A percentile compares a stretch with the other conserved stretches of the same genome.
Evolutionary conservation across 192 early-diverging fungal genomes (phyloP).

Genomic region (Geosiphon pyriformis): DNA sequence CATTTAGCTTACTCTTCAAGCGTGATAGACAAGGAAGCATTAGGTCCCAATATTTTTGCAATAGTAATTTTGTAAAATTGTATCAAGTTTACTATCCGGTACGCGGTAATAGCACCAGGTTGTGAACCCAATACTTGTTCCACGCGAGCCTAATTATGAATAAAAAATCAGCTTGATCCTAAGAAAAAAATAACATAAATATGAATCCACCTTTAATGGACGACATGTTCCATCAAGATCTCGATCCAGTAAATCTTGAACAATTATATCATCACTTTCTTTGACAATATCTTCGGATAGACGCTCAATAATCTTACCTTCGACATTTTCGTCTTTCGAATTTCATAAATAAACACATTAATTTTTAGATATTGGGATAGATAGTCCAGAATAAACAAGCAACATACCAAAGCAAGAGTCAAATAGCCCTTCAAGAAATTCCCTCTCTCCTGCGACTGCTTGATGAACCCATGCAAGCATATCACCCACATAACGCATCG

Average conservation of each 20-base stretch:
- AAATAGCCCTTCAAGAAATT: constrained; percentile 79
- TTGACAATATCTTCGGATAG: constrained; percentile 24
- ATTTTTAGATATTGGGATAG: too few relatives aligned
- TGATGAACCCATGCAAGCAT: constrained; percentile 98
- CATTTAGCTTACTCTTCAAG: constrained; percentile 46
- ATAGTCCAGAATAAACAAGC: too few relatives aligned
- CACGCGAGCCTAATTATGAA: constrained; percentile 51
- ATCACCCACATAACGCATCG: constrained; percentile 87
- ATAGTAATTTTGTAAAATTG: constrained; percentile 76
- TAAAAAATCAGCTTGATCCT: too few relatives aligned
- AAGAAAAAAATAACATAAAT: too few relatives aligned
- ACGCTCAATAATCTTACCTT: constrained; percentile 31
- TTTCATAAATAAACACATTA: constrained; percentile 2
- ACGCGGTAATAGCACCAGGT: constrained; percentile 57
- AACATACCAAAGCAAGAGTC: constrained; percentile 28
- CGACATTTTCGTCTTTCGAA: constrained; percentile 26
- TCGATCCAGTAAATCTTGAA: constrained; percentile 55
- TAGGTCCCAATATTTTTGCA: constrained; percentile 47
- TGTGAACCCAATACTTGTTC: constrained; percentile 72
- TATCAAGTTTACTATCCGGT: constrained; percentile 64
- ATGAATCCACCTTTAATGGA: constrained; percentile 58
- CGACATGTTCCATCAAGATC: constrained; percentile 67
- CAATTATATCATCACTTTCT: constrained; percentile 40
- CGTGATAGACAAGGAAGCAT: constrained; percentile 45
- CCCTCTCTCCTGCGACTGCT: constrained; percentile 77